These are phyloP conservation scores for Fusarium nematophilum DNA, from an alignment of 2,329 filamentous ascomycete species.

Conservation along the genomic window DNA sequence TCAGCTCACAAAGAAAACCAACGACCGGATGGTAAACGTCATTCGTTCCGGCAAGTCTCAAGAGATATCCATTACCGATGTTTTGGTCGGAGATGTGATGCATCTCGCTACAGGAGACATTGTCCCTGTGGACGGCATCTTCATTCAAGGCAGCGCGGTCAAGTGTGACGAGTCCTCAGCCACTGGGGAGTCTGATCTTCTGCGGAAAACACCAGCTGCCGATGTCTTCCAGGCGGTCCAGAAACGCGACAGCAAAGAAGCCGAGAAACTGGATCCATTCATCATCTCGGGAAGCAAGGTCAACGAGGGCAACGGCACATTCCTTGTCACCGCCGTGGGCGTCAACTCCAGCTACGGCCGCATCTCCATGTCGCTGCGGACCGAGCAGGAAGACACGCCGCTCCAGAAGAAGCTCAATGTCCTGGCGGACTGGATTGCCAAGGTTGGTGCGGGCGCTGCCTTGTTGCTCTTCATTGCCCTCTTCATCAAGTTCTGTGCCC, in stretches of 20 bases:
- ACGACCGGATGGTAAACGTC: slow-evolving; percentile 73
- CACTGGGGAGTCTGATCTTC: slow-evolving; percentile 78
- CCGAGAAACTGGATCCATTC: slow-evolving; percentile 71
- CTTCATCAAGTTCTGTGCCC: slow-evolving; percentile 79
- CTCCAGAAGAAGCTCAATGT: slow-evolving; percentile 65
- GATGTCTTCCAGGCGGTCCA: slow-evolving; percentile 66
- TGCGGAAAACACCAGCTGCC: slow-evolving; percentile 72
- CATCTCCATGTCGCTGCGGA: slow-evolving; percentile 66
- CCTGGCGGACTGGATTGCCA: slow-evolving; percentile 49
- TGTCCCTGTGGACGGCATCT: slow-evolving; percentile 76
- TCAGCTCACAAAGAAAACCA: slow-evolving; percentile 70
- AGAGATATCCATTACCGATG: slow-evolving; percentile 73
- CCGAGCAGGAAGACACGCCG: slow-evolving; percentile 63
- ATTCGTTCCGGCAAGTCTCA: slow-evolving; percentile 73
- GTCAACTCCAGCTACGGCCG: slow-evolving; percentile 65
- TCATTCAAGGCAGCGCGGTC: slow-evolving; percentile 65
- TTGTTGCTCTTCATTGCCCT: slow-evolving; percentile 80
- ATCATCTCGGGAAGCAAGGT: slow-evolving; percentile 68
- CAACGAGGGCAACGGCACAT: slow-evolving; percentile 64
- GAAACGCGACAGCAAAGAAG: slow-evolving; percentile 54
- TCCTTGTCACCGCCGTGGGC: slow-evolving; percentile 66
- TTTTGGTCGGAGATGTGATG: slow-evolving; percentile 77
- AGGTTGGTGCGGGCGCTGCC: slow-evolving; percentile 71
- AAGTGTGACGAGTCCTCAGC: slow-evolving; percentile 80
- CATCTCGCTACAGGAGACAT: slow-evolving; percentile 77